A percentile compares a stretch with the other conserved stretches of the same genome.
These are phyloP conservation scores for Sclerotinia subarctica DNA, from an alignment of 2,329 filamentous ascomycete genomes.

Conservation along the genomic window DNA sequence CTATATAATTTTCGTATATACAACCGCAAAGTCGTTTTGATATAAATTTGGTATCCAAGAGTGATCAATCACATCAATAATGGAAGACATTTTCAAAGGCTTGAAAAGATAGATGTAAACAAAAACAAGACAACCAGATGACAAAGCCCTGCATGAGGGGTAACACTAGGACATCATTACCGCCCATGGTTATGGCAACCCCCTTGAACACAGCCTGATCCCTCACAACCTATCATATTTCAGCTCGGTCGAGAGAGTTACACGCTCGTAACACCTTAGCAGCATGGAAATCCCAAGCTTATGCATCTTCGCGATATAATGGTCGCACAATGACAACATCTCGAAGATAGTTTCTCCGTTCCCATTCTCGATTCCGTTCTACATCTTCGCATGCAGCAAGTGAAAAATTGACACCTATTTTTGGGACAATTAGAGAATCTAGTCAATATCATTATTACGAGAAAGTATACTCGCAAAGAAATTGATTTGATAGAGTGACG, in stretches of 20 bases:
- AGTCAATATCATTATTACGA: not conserved
- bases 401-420: not conserved
- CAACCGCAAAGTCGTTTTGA: not conserved
- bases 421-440: not conserved
- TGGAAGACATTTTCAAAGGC: not conserved
- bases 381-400: not conserved
- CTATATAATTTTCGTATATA: not conserved
- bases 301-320: not conserved
- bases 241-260: not conserved
- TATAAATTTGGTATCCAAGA: not conserved
- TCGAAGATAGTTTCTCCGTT: too few species aligned
- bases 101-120: constrained; percentile 7
- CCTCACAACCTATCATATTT: not conserved
- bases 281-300: not conserved
- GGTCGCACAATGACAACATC: too few species aligned
- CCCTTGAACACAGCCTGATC: not conserved
- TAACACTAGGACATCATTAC: not conserved
- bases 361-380: not conserved
- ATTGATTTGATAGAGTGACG: too few species aligned
- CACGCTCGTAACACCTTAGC: not conserved
- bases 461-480: not conserved
- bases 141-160: constrained; percentile 9
- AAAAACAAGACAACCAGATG: constrained; percentile 11
- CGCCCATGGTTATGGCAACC: not conserved
- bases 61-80: not conserved